Base-by-base conservation (phyloP, 2,329 filamentous ascomycete species). In the Drechslerella dactyloides region DNA sequence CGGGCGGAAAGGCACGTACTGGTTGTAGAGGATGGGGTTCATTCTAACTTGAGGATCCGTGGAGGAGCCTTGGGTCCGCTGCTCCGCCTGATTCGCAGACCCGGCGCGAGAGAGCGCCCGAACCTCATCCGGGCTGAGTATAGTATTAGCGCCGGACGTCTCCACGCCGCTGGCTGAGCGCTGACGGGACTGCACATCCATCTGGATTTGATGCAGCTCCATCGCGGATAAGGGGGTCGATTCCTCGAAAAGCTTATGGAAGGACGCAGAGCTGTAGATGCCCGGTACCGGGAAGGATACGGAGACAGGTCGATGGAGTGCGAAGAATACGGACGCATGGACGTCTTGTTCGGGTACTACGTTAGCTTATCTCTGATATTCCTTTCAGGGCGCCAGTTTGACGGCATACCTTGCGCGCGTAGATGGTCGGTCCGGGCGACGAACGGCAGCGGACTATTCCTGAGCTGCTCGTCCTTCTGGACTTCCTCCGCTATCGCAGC, bases 221-320 rank as follows among this genome's bases (percentile, higher is more conserved):
- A 78, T 77, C 78, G 81, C 30, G 79, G 75, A 75, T 44, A 80
- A 81, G 82, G 73, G 80, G 77, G 75, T 83, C 83, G 21, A 83
- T 84, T 82, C 79, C 50, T 87, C 83, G 80, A 97, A 97, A 78
- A 99, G 93, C 77, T 89, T 85, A 73, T 90, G 88, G 80, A 97
- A 97, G 55, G 88, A 85, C 78, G 90, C 89, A 73, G 89, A 84
- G 58, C 85, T 87, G 51, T 92, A 85, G 19, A 85, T 83, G 76
- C 86, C 87, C 63, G 90, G 94, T 78, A 96, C 88, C 75, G 89
- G 88, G 76, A 89, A 88, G 55, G 89, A 92, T 75, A 97, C 87
- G 62, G 91, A 96, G 78, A 99, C 93, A 51, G 94, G 94, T 73
- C 94, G 88, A 81, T 99, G 91, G 75, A 96, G 89, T 74, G 93